A percentile compares a stretch with the other conserved stretches of the same genome.
Conservation (phyloP, 1,139 yeast species). For the Debaryomycetaceae sp. region DNA sequence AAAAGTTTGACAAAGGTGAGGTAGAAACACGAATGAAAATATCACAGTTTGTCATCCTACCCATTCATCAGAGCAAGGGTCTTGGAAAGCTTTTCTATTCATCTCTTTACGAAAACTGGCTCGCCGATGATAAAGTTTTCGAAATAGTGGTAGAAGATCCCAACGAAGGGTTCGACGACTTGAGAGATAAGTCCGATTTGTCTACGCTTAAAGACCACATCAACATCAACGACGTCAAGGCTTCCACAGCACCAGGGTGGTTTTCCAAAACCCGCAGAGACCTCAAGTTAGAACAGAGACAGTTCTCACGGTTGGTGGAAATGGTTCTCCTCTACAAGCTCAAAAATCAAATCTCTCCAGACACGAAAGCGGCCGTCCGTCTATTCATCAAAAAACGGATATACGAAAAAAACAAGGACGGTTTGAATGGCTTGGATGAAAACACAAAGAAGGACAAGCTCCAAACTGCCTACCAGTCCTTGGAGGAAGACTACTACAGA, state of each 20-base stretch:
- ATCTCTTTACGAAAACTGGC: conserved; percentile 54
- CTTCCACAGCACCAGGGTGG: conserved; percentile 38
- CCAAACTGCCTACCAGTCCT: conserved; percentile 68
- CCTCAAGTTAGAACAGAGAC: conserved; percentile 72
- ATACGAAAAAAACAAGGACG: conserved; percentile 76
- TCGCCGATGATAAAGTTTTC: conserved; percentile 46
- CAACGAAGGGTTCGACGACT: conserved; percentile 85
- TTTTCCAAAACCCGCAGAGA: conserved; percentile 27
- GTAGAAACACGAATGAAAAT: conserved; percentile 64
- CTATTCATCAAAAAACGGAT: conserved; percentile 68
- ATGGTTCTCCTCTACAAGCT: conserved; percentile 59
- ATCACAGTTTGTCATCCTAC: conserved; percentile 82
- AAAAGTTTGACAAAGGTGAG: conserved; percentile 49
- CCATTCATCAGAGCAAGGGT: conserved; percentile 70
- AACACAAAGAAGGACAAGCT: conserved; percentile 63
- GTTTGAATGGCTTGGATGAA: conserved; percentile 61
- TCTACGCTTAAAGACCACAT: conserved; percentile 33
- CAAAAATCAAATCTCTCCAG: conserved; percentile 18
- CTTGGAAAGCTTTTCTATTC: conserved; percentile 70
- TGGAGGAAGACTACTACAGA: conserved; percentile 67
- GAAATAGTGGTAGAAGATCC: conserved; percentile 96
- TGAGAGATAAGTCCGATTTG: conserved; percentile 82
- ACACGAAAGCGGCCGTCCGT: conserved; percentile 43
- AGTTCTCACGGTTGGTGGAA: conserved; percentile 73
- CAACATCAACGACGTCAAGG: conserved; percentile 20